phyloP scores from a whole-genome alignment of 768 basidiomycete genomes.

The Symmetrospora coprosmae region DNA sequence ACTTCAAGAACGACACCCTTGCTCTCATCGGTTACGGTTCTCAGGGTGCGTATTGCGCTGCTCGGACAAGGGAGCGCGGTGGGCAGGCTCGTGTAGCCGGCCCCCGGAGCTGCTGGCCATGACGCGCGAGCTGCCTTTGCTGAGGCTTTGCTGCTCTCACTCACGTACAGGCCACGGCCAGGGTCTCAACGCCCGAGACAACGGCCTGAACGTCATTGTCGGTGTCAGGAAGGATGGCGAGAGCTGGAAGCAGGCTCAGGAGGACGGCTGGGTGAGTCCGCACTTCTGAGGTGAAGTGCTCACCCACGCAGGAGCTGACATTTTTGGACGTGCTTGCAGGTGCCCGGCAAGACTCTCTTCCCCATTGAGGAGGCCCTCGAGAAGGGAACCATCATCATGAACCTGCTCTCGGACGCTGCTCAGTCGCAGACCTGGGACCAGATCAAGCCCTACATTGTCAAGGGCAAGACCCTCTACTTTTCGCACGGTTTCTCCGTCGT shows the following conservation, averaged over 20 bases:
- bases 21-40: constrained; percentile 98
- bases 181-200: constrained; percentile 96
- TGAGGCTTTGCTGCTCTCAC: neutral
- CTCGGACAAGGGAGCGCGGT: no score
- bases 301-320: neutral
- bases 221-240: constrained; percentile 95
- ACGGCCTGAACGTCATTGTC: constrained; percentile 94
- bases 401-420: constrained; percentile 97
- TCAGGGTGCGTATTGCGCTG: constrained; percentile 41
- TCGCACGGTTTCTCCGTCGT: constrained; percentile 99
- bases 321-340: constrained; percentile 40
- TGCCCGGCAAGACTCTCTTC: constrained; percentile 94
- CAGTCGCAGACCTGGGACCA: constrained; percentile 89
- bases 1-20: constrained; percentile 98
- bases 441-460: constrained; percentile 85
- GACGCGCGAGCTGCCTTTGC: neutral
- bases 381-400: constrained; percentile 97
- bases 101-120: no score
- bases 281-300: neutral
- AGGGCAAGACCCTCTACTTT: constrained; percentile 99
- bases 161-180: constrained; percentile 70
- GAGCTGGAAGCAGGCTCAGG: constrained; percentile 86
- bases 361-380: constrained; percentile 94
- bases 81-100: no score
- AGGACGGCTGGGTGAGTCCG: constrained; percentile 80